These are phyloP conservation scores for Cladophialophora exuberans DNA, from an alignment of 2,329 filamentous ascomycete species.

Conservation along the genomic window DNA sequence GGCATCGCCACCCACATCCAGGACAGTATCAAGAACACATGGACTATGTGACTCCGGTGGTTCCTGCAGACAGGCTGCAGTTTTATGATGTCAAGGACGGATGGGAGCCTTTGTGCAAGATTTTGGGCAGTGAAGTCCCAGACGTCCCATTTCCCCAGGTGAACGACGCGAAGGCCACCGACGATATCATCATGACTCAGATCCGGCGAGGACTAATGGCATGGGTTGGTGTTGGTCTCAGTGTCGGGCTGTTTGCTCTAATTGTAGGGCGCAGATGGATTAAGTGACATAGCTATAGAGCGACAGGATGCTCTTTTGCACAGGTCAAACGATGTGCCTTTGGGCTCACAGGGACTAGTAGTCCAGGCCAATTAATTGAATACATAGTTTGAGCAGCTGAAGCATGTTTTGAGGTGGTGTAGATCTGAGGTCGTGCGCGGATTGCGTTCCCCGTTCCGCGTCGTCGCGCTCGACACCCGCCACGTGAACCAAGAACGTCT, in stretches of 20 bases:
- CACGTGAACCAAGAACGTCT: no score
- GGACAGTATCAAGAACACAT: constrained; percentile 13
- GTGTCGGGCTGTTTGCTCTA: background rate
- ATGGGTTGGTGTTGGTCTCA: background rate
- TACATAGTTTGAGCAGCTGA: background rate
- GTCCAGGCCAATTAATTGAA: no score
- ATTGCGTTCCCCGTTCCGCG: background rate
- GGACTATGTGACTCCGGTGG: constrained; percentile 7
- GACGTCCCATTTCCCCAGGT: constrained; percentile 5
- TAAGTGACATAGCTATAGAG: background rate
- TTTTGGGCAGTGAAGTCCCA: constrained; percentile 3
- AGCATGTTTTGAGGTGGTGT: background rate
- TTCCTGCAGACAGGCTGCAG: background rate
- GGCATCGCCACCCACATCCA: background rate
- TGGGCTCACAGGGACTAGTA: no score
- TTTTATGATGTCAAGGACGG: constrained; percentile 10
- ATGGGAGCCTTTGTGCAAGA: constrained; percentile 11
- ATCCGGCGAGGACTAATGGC: constrained; percentile 4
- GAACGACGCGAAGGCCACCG: constrained; percentile 8
- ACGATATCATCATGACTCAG: constrained; percentile 5
- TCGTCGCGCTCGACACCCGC: no score
- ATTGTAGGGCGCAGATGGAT: background rate
- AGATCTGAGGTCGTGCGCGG: background rate
- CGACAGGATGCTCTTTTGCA: no score
- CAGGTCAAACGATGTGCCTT: no score